A percentile compares a stretch with the other conserved stretches of the same genome.
Conservation (phyloP, 768 basidiomycete genomes). For the Tulasnella calospora region DNA sequence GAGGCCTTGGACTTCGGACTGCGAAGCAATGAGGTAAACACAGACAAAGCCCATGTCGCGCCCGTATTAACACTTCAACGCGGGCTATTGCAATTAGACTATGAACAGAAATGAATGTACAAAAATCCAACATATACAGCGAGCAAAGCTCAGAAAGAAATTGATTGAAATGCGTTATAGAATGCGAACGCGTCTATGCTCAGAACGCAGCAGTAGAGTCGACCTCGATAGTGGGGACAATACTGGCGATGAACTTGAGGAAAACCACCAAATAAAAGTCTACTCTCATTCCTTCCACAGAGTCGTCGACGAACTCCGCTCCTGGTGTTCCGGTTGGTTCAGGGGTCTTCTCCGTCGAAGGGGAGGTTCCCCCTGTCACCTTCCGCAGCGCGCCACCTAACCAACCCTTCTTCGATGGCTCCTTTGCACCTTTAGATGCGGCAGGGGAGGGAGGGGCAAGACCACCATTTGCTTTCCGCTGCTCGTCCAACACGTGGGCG, state of each 20-base stretch:
- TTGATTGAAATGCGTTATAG: slow-evolving; percentile 1
- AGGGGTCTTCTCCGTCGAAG: slow-evolving; percentile 37
- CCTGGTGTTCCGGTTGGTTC: slow-evolving; percentile 29
- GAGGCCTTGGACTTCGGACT: neutral
- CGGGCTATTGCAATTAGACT: neutral
- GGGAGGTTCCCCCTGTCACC: slow-evolving; percentile 54
- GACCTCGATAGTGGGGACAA: slow-evolving; percentile 98
- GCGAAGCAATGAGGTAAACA: slow-evolving; percentile 11
- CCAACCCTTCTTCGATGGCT: slow-evolving; percentile 71
- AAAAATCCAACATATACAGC: slow-evolving; percentile 6
- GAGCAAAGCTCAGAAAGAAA: neutral
- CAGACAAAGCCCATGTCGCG: neutral
- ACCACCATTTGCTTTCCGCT: slow-evolving; percentile 50
- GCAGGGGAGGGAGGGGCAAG: neutral
- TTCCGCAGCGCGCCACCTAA: slow-evolving; percentile 57
- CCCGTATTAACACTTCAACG: neutral
- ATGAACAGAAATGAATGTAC: neutral
- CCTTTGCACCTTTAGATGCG: slow-evolving; percentile 41
- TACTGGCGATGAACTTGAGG: slow-evolving; percentile 98
- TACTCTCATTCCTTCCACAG: slow-evolving; percentile 83
- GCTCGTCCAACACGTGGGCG: slow-evolving; percentile 74
- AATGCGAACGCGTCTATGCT: slow-evolving; percentile 12
- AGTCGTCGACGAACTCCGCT: slow-evolving; percentile 51
- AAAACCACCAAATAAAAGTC: slow-evolving; percentile 98
- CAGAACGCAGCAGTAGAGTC: slow-evolving; percentile 69